These are phyloP conservation scores for Castanea mollissima DNA, from an alignment of 306 rosid genomes.

Conservation along the genomic window DNA sequence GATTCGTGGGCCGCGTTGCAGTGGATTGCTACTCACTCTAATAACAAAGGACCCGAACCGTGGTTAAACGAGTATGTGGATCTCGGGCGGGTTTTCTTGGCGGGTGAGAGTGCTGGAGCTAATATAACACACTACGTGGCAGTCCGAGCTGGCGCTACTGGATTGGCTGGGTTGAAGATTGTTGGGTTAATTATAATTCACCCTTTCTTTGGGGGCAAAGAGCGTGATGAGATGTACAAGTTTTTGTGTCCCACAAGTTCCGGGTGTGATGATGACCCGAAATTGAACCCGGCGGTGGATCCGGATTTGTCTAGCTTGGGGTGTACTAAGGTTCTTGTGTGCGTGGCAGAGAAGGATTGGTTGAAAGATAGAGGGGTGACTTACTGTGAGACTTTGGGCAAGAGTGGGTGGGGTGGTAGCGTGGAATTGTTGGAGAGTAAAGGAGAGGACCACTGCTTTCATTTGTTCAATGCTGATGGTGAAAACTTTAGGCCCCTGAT, in stretches of 20 bases:
- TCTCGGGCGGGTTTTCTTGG: slow-evolving; percentile 23
- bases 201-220: slow-evolving; percentile 22
- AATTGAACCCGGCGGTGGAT: slow-evolving; percentile 23
- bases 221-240: slow-evolving; percentile 19
- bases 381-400: slow-evolving; percentile 10
- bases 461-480: slow-evolving; percentile 13
- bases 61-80: slow-evolving; percentile 25
- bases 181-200: slow-evolving; percentile 11
- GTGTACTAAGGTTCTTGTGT: slow-evolving; percentile 20
- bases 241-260: slow-evolving; percentile 14
- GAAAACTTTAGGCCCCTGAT: not conserved
- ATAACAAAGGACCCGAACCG: slow-evolving; percentile 20
- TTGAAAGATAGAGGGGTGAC: slow-evolving; percentile 26
- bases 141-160: slow-evolving; percentile 15
- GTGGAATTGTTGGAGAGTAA: slow-evolving; percentile 15
- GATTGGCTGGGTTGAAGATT: slow-evolving; percentile 9
- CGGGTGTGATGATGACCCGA: slow-evolving; percentile 21
- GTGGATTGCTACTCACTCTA: slow-evolving; percentile 21
- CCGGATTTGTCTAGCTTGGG: slow-evolving; percentile 8
- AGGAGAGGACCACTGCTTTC: slow-evolving; percentile 31
- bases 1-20: slow-evolving; percentile 27
- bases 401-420: slow-evolving; percentile 19
- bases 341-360: slow-evolving; percentile 32
- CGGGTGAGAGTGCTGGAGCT: slow-evolving; percentile 32
- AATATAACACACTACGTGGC: slow-evolving; percentile 28